A percentile compares a stretch with the other conserved stretches of the same genome.
Conservation (phyloP, 2,329 filamentous ascomycete species). For the Cordyceps pruinosa region DNA sequence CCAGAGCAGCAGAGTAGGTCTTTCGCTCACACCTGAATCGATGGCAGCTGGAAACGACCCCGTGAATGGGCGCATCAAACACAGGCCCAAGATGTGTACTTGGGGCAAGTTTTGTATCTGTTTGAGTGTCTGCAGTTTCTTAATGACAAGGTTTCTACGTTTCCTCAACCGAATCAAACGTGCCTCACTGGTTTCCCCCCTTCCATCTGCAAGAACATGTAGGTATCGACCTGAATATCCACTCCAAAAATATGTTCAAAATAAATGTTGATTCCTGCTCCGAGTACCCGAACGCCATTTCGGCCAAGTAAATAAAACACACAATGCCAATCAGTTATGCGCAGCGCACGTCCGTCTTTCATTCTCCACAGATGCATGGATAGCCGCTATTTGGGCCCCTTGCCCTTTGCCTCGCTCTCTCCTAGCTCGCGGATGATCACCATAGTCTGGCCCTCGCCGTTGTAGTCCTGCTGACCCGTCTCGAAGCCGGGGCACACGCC, state of each 20-base stretch:
- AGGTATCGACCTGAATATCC: constrained; percentile 1
- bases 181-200: background rate
- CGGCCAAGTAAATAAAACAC: constrained; percentile 8
- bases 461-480: constrained; percentile 74
- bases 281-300: constrained; percentile 13
- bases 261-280: constrained; percentile 6
- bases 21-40: constrained; percentile 24
- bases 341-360: background rate
- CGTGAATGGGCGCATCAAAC: background rate
- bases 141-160: background rate
- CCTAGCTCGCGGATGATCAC: constrained; percentile 77
- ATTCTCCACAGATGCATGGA: background rate
- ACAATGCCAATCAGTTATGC: background rate
- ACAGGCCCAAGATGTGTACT: background rate
- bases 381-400: constrained; percentile 56
- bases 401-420: constrained; percentile 83
- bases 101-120: background rate
- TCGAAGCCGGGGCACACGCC: constrained; percentile 83
- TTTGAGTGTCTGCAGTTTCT: background rate
- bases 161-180: background rate
- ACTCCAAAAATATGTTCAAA: background rate
- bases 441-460: constrained; percentile 63
- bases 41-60: constrained; percentile 24
- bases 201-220: background rate
- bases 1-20: constrained; percentile 36